Conservation (phyloP, 768 basidiomycete species). For the Chalciporus sphaerocephalus region DNA sequence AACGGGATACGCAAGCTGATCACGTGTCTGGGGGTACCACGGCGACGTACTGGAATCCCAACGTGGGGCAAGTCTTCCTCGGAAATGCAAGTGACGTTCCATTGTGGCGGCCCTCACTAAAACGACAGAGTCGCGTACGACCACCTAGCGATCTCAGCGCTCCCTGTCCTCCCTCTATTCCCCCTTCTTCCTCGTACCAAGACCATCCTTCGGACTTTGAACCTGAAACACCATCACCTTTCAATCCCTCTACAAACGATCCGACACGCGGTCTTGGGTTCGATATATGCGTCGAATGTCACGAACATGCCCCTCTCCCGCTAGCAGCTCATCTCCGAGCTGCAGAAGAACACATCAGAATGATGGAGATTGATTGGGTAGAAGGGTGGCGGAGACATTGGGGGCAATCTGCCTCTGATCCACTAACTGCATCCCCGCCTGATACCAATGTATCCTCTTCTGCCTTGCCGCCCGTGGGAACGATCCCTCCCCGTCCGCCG, state of each 20-base stretch:
- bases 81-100: constrained; percentile 86
- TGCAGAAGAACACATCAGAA: constrained; percentile 69
- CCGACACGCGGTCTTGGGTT: constrained; percentile 59
- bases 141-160: background rate
- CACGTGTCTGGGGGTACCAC: constrained; percentile 32
- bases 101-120: constrained; percentile 28
- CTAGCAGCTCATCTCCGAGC: constrained; percentile 59
- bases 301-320: constrained; percentile 76
- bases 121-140: constrained; percentile 7
- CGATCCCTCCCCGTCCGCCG: constrained; percentile 57
- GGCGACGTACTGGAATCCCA: constrained; percentile 48
- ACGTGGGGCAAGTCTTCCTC: constrained; percentile 66
- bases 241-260: constrained; percentile 37
- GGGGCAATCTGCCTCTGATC: constrained; percentile 10
- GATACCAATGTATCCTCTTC: constrained; percentile 5
- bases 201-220: constrained; percentile 18
- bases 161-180: background rate
- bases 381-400: constrained; percentile 35
- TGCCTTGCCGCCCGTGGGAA: background rate
- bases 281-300: constrained; percentile 86
- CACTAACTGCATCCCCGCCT: background rate
- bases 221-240: constrained; percentile 29
- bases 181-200: constrained; percentile 8
- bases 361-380: constrained; percentile 65
- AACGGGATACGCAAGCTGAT: constrained; percentile 11